Evolutionary conservation across 2,329 filamentous ascomycete species (phyloP).

Genomic region (Epichloe sylvatica): DNA sequence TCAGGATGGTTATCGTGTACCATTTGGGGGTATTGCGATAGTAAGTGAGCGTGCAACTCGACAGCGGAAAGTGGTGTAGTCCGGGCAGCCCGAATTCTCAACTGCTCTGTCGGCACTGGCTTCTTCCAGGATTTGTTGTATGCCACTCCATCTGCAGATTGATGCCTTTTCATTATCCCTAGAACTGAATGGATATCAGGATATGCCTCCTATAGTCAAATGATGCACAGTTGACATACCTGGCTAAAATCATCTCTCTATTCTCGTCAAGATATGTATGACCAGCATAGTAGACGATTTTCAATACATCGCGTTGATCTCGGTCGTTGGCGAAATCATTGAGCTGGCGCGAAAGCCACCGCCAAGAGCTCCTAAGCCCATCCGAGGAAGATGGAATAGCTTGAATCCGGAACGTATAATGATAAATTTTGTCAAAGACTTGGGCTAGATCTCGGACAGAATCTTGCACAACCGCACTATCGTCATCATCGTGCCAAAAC

Average conservation of each 20-base stretch:
- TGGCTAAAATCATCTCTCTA: conserved; percentile 43
- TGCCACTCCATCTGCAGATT: conserved; percentile 40
- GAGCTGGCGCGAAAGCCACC: conserved; percentile 39
- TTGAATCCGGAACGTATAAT: conserved; percentile 34
- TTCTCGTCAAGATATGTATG: conserved; percentile 40
- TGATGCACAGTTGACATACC: conserved; percentile 24
- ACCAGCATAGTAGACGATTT: conserved; percentile 45
- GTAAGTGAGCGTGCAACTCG: conserved; percentile 39
- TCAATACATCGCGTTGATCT: conserved; percentile 41
- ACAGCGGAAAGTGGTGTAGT: conserved; percentile 33
- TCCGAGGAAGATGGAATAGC: conserved; percentile 36
- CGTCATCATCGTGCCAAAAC: conserved; percentile 41
- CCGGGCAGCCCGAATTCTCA: conserved; percentile 33
- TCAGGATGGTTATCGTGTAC: conserved; percentile 36
- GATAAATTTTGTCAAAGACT: conserved; percentile 38
- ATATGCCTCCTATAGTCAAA: background rate
- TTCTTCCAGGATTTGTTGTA: conserved; percentile 43
- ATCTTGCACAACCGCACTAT: conserved; percentile 24
- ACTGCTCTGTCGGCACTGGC: conserved; percentile 38
- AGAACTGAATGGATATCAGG: conserved; percentile 24
- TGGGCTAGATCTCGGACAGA: conserved; percentile 34
- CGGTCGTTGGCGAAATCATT: conserved; percentile 38
- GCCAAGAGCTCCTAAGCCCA: conserved; percentile 33
- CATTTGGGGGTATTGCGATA: conserved; percentile 35
- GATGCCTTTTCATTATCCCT: conserved; percentile 29